Conservation (phyloP, 1,284 basidiomycete species). For the Jaminaea rosea region DNA sequence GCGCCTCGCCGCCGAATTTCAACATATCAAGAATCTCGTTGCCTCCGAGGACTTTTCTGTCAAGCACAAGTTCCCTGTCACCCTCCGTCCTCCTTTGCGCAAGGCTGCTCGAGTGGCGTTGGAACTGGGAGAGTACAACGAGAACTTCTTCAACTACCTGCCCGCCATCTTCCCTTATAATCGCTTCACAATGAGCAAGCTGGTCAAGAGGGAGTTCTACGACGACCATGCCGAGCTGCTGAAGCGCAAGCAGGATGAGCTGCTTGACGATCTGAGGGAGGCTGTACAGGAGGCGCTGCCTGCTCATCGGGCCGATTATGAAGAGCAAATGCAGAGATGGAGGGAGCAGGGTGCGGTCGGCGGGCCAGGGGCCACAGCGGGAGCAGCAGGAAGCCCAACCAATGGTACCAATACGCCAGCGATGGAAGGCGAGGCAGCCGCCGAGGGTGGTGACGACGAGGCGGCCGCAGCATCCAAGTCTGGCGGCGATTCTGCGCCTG, state of each 20-base stretch:
- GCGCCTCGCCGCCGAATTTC: constrained; percentile 62
- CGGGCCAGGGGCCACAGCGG: background rate
- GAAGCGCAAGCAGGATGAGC: constrained; percentile 33
- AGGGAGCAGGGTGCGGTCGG: background rate
- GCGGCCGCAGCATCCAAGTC: background rate
- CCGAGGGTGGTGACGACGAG: background rate
- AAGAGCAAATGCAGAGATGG: constrained; percentile 10
- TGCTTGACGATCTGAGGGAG: constrained; percentile 24
- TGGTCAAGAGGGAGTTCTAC: constrained; percentile 43
- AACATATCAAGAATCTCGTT: constrained; percentile 59
- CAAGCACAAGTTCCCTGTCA: constrained; percentile 79
- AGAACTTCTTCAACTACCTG: constrained; percentile 81
- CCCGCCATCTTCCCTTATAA: constrained; percentile 83
- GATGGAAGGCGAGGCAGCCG: background rate
- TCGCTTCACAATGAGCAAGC: constrained; percentile 57
- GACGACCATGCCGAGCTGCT: constrained; percentile 34
- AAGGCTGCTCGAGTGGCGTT: constrained; percentile 70
- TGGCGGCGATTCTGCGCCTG: background rate
- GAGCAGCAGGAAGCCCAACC: too few species aligned
- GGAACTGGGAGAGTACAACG: constrained; percentile 73
- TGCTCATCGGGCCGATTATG: constrained; percentile 17
- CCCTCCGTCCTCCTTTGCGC: constrained; percentile 64
- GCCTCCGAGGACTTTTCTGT: constrained; percentile 40
- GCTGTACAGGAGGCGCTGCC: constrained; percentile 12
- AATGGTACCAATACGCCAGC: background rate